Evolutionary conservation across 495 filamentous ascomycete species (phyloP).

Genomic region (Talaromyces thailandensis): DNA sequence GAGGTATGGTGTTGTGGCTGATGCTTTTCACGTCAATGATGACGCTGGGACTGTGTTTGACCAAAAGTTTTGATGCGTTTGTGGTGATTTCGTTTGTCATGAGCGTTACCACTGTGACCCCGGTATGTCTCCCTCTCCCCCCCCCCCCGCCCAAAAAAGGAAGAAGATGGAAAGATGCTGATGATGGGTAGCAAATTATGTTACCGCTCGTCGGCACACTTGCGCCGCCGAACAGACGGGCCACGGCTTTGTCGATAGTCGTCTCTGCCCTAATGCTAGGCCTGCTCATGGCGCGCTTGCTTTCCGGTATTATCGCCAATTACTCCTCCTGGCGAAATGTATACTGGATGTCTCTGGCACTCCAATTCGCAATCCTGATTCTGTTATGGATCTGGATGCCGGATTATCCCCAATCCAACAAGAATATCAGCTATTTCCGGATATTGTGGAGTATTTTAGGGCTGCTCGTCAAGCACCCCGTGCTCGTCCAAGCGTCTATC

Average conservation of each 20-base stretch:
- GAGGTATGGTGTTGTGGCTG: constrained; percentile 59
- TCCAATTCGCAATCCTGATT: constrained; percentile 60
- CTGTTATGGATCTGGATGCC: constrained; percentile 69
- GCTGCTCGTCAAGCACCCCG: constrained; percentile 53
- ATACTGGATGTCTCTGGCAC: constrained; percentile 70
- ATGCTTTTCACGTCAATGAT: constrained; percentile 57
- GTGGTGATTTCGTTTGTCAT: constrained; percentile 59
- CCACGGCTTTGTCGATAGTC: constrained; percentile 60
- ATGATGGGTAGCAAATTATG: constrained; percentile 54
- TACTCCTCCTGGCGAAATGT: constrained; percentile 65
- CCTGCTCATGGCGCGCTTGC: constrained; percentile 65
- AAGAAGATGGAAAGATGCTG: background rate
- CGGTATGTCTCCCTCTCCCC: constrained; percentile 22
- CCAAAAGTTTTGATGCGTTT: constrained; percentile 54
- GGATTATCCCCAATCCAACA: constrained; percentile 71
- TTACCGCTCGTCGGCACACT: constrained; percentile 78
- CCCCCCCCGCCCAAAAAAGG: background rate
- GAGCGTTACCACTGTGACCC: constrained; percentile 71
- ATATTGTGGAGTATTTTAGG: constrained; percentile 55
- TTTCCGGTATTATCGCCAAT: constrained; percentile 66
- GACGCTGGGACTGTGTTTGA: constrained; percentile 65
- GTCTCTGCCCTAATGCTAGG: constrained; percentile 72
- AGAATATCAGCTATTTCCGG: constrained; percentile 46
- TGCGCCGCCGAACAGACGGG: constrained; percentile 58
- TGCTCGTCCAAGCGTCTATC: constrained; percentile 58